These are phyloP conservation scores for Ajuga reptans DNA, from an alignment of 305 asterid genomes.

Conservation along the genomic window DNA sequence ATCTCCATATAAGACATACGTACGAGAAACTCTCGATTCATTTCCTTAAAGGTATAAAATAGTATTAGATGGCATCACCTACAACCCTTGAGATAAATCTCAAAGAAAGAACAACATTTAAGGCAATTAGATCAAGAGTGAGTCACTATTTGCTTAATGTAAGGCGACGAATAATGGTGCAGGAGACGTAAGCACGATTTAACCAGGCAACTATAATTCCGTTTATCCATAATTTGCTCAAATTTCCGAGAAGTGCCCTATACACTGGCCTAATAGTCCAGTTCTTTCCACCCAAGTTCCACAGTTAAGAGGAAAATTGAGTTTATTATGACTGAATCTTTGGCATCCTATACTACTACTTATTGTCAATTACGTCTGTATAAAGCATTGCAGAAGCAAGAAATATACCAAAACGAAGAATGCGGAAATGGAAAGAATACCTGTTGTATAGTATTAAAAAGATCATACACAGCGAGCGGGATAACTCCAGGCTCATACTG, in stretches of 20 bases:
- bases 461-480: constrained; percentile 71
- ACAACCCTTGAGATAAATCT: background rate
- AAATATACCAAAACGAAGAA: background rate
- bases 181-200: background rate
- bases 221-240: background rate
- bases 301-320: background rate
- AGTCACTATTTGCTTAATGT: background rate
- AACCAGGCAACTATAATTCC: background rate
- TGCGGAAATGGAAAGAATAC: constrained; percentile 23
- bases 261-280: background rate
- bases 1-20: constrained; percentile 97
- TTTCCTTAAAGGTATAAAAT: constrained; percentile 39
- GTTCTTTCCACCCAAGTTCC: constrained; percentile 6
- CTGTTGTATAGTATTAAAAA: constrained; percentile 63
- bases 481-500: constrained; percentile 78
- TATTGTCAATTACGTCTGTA: background rate
- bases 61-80: constrained; percentile 12
- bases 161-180: background rate
- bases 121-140: background rate
- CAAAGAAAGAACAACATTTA: background rate
- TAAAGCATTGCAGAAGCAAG: background rate
- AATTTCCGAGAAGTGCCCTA: background rate
- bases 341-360: constrained; percentile 1
- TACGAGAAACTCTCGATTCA: constrained; percentile 70
- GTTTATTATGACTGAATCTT: background rate